These are phyloP conservation scores for Globisporangium alternatum DNA, from an alignment of 352 stramenopile genomes.

Conservation along the genomic window DNA sequence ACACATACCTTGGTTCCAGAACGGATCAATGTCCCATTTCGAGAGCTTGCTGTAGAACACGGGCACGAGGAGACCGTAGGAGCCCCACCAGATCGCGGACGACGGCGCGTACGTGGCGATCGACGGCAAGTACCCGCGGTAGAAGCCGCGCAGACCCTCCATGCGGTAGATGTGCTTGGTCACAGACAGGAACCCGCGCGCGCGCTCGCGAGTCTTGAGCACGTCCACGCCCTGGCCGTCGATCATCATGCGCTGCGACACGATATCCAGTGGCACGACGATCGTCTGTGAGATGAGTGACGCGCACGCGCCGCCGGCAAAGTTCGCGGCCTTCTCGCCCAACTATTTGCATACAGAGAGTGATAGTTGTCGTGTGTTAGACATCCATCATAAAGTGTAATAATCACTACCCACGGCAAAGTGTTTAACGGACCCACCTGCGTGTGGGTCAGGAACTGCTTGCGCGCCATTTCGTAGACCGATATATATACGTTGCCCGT, in stretches of 20 bases:
- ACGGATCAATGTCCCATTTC: conserved; percentile 53
- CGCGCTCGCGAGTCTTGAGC: conserved; percentile 52
- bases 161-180: conserved; percentile 58
- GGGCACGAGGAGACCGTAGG: conserved; percentile 78
- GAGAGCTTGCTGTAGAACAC: conserved; percentile 66
- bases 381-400: not conserved
- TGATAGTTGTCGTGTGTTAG: not conserved
- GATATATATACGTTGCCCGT: conserved; percentile 90
- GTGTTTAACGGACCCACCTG: conserved; percentile 26
- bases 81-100: conserved; percentile 86
- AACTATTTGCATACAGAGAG: conserved; percentile 18
- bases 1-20: conserved; percentile 77
- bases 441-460: conserved; percentile 58
- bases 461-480: conserved; percentile 82
- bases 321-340: conserved; percentile 70
- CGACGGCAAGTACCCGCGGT: conserved; percentile 78
- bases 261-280: conserved; percentile 85
- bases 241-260: conserved; percentile 90
- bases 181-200: conserved; percentile 57
- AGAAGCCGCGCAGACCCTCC: conserved; percentile 78
- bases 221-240: conserved; percentile 66
- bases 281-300: conserved; percentile 85
- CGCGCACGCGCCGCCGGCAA: conserved; percentile 67
- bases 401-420: not conserved
- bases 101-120: conserved; percentile 87